phyloP scores from a whole-genome alignment of 2,329 filamentous ascomycete genomes.

The Sordariomycetes sp. region DNA sequence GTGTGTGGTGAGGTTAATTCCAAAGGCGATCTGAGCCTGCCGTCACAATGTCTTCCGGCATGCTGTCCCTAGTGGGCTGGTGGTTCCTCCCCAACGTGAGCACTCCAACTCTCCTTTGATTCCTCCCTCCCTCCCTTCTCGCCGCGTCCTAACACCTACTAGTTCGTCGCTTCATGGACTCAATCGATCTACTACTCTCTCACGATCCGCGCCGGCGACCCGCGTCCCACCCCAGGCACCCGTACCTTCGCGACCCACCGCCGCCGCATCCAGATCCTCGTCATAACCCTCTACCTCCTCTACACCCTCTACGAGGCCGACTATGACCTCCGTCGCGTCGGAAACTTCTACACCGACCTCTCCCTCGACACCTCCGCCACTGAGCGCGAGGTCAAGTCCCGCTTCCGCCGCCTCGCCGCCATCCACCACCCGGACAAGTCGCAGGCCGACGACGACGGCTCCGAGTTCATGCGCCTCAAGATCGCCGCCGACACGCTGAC shows the following conservation, averaged over 20 bases:
- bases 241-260: conserved; percentile 63
- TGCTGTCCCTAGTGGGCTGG: conserved; percentile 37
- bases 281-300: conserved; percentile 73
- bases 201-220: conserved; percentile 80
- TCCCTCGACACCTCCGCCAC: conserved; percentile 57
- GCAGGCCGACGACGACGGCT: conserved; percentile 21
- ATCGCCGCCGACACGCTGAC: conserved; percentile 70
- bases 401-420: conserved; percentile 67
- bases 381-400: conserved; percentile 70
- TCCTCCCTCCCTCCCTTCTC: not conserved
- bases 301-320: conserved; percentile 93
- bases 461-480: conserved; percentile 69
- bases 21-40: not conserved
- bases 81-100: conserved; percentile 36
- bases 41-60: conserved; percentile 23
- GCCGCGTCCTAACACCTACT: not conserved
- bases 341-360: conserved; percentile 73
- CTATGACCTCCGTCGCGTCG: conserved; percentile 59
- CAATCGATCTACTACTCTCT: conserved; percentile 80
- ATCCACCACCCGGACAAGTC: conserved; percentile 80
- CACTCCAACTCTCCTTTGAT: not conserved
- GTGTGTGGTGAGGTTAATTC: not conserved
- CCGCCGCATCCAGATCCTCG: conserved; percentile 70
- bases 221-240: conserved; percentile 61
- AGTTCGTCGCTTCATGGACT: conserved; percentile 69